A percentile compares a stretch with the other conserved stretches of the same genome.
Conservation (phyloP, 495 filamentous ascomycete genomes). For the Parathielavia appendiculata region DNA sequence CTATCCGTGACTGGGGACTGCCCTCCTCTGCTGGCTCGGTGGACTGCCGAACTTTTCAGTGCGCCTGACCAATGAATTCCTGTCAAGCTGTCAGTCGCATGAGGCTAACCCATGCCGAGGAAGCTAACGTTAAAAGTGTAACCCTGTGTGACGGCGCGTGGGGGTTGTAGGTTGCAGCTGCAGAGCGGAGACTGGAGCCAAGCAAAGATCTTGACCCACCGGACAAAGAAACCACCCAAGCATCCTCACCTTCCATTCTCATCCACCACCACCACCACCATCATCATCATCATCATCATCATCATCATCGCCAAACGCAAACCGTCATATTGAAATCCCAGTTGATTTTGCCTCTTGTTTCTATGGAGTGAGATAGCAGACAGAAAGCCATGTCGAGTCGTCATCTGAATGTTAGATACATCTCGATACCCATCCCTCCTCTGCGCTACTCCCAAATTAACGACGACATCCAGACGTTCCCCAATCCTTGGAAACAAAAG, state of each 20-base stretch:
- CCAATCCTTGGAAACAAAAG: conserved; percentile 9
- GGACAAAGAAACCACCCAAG: neutral
- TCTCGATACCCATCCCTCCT: conserved; percentile 1
- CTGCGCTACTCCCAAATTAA: conserved; percentile 12
- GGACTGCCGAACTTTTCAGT: neutral
- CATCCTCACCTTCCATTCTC: neutral
- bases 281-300: neutral
- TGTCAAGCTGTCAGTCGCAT: neutral
- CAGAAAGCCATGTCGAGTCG: conserved; percentile 7
- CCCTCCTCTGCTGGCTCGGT: neutral
- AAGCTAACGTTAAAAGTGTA: neutral
- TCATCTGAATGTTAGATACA: conserved; percentile 16
- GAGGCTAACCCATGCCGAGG: conserved; percentile 11
- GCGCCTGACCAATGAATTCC: conserved; percentile 2
- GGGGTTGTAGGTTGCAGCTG: neutral
- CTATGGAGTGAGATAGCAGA: conserved; percentile 4
- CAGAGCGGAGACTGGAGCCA: neutral
- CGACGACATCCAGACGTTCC: conserved; percentile 5
- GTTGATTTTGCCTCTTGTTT: conserved; percentile 3
- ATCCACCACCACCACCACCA: neutral
- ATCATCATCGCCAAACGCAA: neutral
- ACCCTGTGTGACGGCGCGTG: neutral
- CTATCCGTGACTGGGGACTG: neutral
- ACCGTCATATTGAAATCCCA: neutral
- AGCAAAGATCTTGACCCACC: neutral